Percentiles rank a stretch among this genome's conserved stretches.
phyloP scores from a whole-genome alignment of 768 basidiomycete species.

The Lactarius vividus region DNA sequence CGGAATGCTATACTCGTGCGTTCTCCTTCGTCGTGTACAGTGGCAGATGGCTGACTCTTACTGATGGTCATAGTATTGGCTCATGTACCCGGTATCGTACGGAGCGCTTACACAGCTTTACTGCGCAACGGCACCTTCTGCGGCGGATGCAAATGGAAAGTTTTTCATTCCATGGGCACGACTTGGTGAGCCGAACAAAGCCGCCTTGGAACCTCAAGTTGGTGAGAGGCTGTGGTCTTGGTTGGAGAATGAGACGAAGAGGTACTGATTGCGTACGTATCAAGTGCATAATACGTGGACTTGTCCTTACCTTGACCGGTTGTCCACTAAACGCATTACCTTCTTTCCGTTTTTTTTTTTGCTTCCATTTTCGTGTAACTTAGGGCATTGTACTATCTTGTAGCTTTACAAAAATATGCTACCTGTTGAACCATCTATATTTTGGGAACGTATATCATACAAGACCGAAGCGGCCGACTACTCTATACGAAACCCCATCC shows the following conservation, averaged over 20 bases:
- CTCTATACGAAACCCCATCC: too few relatives aligned
- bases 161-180: conserved; percentile 36
- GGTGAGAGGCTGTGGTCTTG: conserved; percentile 35
- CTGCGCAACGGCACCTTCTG: conserved; percentile 43
- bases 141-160: conserved; percentile 38
- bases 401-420: too few relatives aligned
- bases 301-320: background rate
- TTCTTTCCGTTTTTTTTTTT: too few relatives aligned
- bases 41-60: background rate
- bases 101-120: conserved; percentile 48
- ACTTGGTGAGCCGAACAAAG: conserved; percentile 24
- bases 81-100: conserved; percentile 14
- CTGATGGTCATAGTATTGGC: background rate
- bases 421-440: too few relatives aligned
- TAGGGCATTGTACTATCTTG: too few relatives aligned
- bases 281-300: too few relatives aligned
- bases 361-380: too few relatives aligned
- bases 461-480: too few relatives aligned
- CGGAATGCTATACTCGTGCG: background rate
- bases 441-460: too few relatives aligned
- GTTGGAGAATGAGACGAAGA: conserved; percentile 32
- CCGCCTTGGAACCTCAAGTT: conserved; percentile 28
- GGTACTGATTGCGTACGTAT: background rate
- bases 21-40: background rate
- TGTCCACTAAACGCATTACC: too few relatives aligned